phyloP scores from a whole-genome alignment of 1,284 basidiomycete species.

The Sporisorium exsertum region DNA sequence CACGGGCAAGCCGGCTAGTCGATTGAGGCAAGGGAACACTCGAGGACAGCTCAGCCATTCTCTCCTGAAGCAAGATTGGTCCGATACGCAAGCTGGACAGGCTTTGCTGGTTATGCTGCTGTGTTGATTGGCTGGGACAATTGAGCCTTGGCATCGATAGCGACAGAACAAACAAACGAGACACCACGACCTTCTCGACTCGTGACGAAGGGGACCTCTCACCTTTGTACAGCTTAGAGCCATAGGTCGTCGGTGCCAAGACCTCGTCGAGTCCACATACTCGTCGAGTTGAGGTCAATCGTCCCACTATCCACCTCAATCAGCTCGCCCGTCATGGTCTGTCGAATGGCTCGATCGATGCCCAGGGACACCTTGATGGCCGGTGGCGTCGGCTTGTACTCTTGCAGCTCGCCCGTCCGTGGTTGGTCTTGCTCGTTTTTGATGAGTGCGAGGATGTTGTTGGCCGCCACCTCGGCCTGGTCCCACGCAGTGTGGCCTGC shows the following conservation, averaged over 20 bases:
- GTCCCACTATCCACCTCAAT: constrained; percentile 16
- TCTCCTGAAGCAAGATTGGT: no score
- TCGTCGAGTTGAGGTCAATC: constrained; percentile 34
- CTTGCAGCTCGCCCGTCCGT: constrained; percentile 10
- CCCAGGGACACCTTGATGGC: constrained; percentile 38
- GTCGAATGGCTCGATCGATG: constrained; percentile 21
- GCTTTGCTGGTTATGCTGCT: no score
- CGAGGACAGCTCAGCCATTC: no score
- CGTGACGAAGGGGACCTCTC: no score
- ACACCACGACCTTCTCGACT: background rate
- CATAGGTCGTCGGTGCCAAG: constrained; percentile 22
- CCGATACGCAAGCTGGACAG: no score
- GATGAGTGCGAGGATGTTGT: constrained; percentile 37
- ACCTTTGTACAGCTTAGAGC: constrained; percentile 3
- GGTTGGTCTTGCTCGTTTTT: background rate
- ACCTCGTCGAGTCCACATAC: constrained; percentile 36
- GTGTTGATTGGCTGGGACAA: background rate
- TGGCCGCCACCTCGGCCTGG: constrained; percentile 44
- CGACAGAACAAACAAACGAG: no score
- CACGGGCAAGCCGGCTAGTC: no score
- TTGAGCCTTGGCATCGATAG: background rate
- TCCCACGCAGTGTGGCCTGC: constrained; percentile 53
- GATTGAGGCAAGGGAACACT: no score
- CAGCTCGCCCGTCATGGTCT: constrained; percentile 26
- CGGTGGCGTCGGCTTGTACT: constrained; percentile 22